Evolutionary conservation across 163 green algal species (phyloP), one percentile per base, ranked within the genome.

Genomic region (Trebouxia gelatinosa): DNA sequence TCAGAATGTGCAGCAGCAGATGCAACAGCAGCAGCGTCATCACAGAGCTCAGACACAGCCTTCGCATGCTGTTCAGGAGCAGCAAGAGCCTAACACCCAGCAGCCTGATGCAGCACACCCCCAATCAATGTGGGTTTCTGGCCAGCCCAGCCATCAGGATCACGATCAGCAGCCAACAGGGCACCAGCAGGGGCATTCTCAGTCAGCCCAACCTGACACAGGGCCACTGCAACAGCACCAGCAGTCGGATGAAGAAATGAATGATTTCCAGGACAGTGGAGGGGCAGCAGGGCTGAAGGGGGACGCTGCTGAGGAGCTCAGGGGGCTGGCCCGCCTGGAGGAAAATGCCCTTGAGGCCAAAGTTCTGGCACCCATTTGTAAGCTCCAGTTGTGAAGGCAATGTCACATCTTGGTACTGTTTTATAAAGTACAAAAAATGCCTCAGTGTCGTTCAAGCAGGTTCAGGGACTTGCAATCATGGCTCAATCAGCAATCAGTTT

Each of bases 271-370:
- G n/a, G n/a, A n/a, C n/a, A 29, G 6, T 17, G 26, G 4, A n/a
- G 6, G 19, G 23, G 35, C 64, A 37, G 64, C 35, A 21, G 64
- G 64, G 21, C n/a, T 72, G 23, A 37, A 72, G 4, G 23, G 7
- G 64, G 11, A 34, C 23, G 64, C 64, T 31, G 64, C 50, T n/a
- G 35, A 72, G 38, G 21, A 72, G 64, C 64, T 72, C 35, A 46
- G 35, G 64, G 64, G 64, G 9, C 35, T 72, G 21, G 50, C 64
- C 26, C 26, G 64, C 9, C 64, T 72, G 21, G 64, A 72, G 64
- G 64, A 72, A 51, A 37, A 72, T 54, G 64, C 64, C 21, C 23
- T 72, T 6, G 64, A 72, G 23, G 64, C 64, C 3, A 72, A 72
- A 51, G 64, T 72, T n/a, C 35, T 37, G 0, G 35, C n/a, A 2